Conservation (phyloP, 2,329 filamentous ascomycete species). For the Claviceps sp. region DNA sequence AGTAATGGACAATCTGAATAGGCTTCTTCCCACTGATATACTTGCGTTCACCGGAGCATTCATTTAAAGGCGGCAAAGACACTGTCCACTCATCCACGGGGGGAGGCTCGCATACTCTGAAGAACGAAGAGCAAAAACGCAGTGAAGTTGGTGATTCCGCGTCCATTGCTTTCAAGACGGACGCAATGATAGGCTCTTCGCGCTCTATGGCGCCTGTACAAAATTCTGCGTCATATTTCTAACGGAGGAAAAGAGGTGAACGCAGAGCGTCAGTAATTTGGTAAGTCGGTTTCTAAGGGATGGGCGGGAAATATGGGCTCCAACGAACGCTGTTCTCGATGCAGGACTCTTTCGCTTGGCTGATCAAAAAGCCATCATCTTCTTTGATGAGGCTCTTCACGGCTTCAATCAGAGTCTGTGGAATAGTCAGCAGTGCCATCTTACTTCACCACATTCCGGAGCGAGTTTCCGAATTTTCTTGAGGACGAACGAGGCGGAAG, state of each 20-base stretch:
- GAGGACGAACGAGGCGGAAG: neutral
- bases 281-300: no score
- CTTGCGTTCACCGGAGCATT: constrained; percentile 11
- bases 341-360: constrained; percentile 15
- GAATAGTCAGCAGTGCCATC: neutral
- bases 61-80: constrained; percentile 27
- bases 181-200: constrained; percentile 38
- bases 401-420: constrained; percentile 7
- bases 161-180: constrained; percentile 30
- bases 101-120: constrained; percentile 37
- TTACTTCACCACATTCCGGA: neutral
- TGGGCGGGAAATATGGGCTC: neutral
- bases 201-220: constrained; percentile 35
- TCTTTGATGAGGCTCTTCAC: constrained; percentile 28
- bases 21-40: constrained; percentile 30
- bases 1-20: constrained; percentile 42
- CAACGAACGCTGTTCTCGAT: constrained; percentile 12
- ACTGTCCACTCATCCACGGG: constrained; percentile 27
- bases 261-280: neutral
- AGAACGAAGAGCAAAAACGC: constrained; percentile 36
- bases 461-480: neutral
- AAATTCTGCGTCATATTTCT: constrained; percentile 39
- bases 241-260: neutral
- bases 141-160: constrained; percentile 36
- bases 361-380: constrained; percentile 26